A percentile compares a stretch with the other conserved stretches of the same genome.
Conservation (phyloP, 495 filamentous ascomycete genomes). For the Annulohypoxylon maeteangense region DNA sequence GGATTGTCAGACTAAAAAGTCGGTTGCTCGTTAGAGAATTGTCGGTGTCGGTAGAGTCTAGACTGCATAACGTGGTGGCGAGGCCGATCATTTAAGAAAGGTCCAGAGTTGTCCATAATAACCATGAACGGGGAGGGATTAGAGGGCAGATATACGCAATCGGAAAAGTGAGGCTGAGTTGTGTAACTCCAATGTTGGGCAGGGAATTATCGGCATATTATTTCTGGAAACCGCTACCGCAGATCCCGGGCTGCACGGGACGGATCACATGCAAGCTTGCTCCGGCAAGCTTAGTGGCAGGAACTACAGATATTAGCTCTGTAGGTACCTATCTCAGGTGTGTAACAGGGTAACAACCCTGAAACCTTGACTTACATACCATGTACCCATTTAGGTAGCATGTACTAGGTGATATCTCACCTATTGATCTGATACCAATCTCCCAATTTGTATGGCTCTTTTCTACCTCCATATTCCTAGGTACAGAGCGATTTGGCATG, state of each 20-base stretch:
- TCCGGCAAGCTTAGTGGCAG: conserved; percentile 23
- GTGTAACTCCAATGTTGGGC: conserved; percentile 33
- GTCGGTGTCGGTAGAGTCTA: conserved; percentile 18
- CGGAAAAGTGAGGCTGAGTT: conserved; percentile 44
- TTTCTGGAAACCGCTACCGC: conserved; percentile 29
- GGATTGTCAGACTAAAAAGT: conserved; percentile 13
- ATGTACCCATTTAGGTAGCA: too few relatives aligned
- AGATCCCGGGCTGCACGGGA: conserved; percentile 29
- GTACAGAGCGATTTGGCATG: not conserved
- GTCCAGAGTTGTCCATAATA: conserved; percentile 33
- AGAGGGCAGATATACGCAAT: conserved; percentile 36
- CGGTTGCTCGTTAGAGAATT: conserved; percentile 8
- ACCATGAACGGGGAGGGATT: conserved; percentile 20
- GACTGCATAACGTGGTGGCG: conserved; percentile 33
- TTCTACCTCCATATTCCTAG: not conserved
- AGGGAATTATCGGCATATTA: conserved; percentile 34
- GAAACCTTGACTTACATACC: not conserved
- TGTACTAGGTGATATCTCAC: not conserved
- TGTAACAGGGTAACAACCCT: conserved; percentile 19
- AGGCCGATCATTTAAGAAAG: conserved; percentile 37
- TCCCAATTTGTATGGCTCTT: not conserved
- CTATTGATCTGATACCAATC: not conserved
- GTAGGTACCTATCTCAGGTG: not conserved
- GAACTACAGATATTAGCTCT: not conserved
- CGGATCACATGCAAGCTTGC: conserved; percentile 31